Evolutionary conservation across 768 basidiomycete species (phyloP), one percentile per base, ranked within the genome.

Genomic region (Gyrodon lividus): DNA sequence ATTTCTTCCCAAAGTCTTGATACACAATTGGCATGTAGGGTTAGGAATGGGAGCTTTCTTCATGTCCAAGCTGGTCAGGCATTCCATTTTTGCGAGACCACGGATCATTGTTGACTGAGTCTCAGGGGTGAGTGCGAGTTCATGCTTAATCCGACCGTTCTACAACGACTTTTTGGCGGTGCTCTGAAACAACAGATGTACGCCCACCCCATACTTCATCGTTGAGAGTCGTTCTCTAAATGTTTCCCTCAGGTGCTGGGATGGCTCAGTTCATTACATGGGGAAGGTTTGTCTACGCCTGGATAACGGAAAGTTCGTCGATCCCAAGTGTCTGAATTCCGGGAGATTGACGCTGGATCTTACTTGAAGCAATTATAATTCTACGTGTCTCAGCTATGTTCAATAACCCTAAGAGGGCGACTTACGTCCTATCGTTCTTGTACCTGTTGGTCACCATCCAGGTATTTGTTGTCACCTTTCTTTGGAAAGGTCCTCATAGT

Each of bases 341-440:
- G 8, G 12, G 8, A 5, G 26, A 6, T n/a, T 17, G 12, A 0
- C 26, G 43, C 42, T 7, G 1, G 31, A 45, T 14, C 12, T 4
- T 12, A 4, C 12, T 4, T 20, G 23, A 16, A 58, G 56, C 30
- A 9, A 59, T 58, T 22, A 58, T 59, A 52, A 48, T 59, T 54
- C 33, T 59, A 16, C 46, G 58, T 19, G 43, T 59, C 3, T 51
- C 55, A 5, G 58, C 22, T 19, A 59, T 58, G 58, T 58, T 57
- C 46, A n/a, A 22, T 16, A 26, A 35, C 39, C 52, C 49, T 0
- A 54, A 38, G 26, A 41, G 39, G 26, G 16, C 17, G n/a, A 47
- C 6, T 20, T 31, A 28, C 2, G 46, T 51, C 12, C 39, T 58
- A 23, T 39, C 22, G 17, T 44, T 33, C 19, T n/a, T 59, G 8